Conservation (phyloP, 164 flowering plant species). For the Annona squamosa region DNA sequence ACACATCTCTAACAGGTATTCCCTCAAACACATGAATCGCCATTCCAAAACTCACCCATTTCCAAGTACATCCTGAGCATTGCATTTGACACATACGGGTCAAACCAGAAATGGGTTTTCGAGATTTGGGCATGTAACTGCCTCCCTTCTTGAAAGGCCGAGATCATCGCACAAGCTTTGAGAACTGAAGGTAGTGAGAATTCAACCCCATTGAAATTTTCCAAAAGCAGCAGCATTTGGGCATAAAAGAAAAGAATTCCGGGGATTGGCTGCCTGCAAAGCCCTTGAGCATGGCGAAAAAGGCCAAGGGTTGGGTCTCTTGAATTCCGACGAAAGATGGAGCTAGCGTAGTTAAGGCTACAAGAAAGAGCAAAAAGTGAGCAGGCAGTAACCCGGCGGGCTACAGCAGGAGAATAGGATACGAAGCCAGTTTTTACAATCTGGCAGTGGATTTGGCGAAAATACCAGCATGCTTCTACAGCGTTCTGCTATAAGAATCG, state of each 20-base stretch:
- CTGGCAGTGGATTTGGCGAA: slow-evolving; percentile 20
- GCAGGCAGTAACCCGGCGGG: slow-evolving; percentile 14
- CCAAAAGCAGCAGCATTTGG: slow-evolving; percentile 16
- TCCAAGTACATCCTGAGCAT: slow-evolving; percentile 20
- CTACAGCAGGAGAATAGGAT: slow-evolving; percentile 9
- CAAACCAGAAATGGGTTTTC: slow-evolving; percentile 15
- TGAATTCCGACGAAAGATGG: slow-evolving; percentile 12
- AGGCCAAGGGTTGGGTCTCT: slow-evolving; percentile 22
- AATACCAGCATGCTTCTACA: slow-evolving; percentile 15
- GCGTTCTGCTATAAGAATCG: slow-evolving; percentile 10
- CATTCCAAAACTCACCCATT: slow-evolving; percentile 13
- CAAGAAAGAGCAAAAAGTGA: slow-evolving; percentile 14
- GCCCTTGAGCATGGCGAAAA: slow-evolving; percentile 17
- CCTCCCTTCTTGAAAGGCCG: slow-evolving; percentile 20
- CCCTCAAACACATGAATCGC: slow-evolving; percentile 26
- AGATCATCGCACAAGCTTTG: slow-evolving; percentile 19
- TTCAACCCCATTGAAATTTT: slow-evolving; percentile 10
- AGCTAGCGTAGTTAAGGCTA: slow-evolving; percentile 13
- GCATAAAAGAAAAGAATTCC: slow-evolving; percentile 9
- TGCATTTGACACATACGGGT: slow-evolving; percentile 22
- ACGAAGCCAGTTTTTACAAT: slow-evolving; percentile 21
- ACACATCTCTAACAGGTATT: slow-evolving; percentile 20
- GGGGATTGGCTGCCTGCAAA: slow-evolving; percentile 12
- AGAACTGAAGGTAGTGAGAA: slow-evolving; percentile 27
- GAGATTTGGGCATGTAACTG: slow-evolving; percentile 24